Base-by-base conservation (phyloP, 495 filamentous ascomycete species). In the Xylaria scruposa region DNA sequence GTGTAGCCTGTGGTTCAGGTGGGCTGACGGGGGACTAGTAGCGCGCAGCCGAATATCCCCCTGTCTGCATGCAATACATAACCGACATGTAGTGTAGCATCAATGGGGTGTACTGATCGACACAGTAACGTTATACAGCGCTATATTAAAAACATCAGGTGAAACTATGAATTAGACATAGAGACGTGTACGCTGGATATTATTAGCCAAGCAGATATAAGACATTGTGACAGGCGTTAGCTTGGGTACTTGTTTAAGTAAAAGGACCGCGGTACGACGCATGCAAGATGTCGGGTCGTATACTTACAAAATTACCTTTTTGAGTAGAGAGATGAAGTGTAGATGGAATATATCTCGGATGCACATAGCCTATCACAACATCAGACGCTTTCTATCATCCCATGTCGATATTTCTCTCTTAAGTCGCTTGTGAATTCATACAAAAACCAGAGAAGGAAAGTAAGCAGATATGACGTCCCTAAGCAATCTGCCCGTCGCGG, bases 401-500 rank as follows among this genome's bases (percentile, higher is more conserved):
- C n/a, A n/a, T 9, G 26, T 59, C 26, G 15, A 36, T 59, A n/a
- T 59, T 56, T 56, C 13, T 31, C 1, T 38, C 6, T 38, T 38
- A 1, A 42, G 17, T 17, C 19, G 8, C 9, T 21, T 40, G n/a
- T 24, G n/a, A 24, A 62, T 62, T 40, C 60, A 68, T 44, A 56
- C 12, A n/a, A 26, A 42, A 19, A 36, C 7, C 19, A 49, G 9
- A 40, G 24, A 17, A 24, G n/a, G 1, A 21, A 21, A 24, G 8
- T 10, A 31, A 53, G 4, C n/a, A 65, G 63, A 72, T 54, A 78
- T 78, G 76, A 59, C 74, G 10, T 74, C 70, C 38, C 67, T 62
- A 29, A 74, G 60, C 67, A 68, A 63, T 38, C 75, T 82, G 49
- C 79, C 80, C 2, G 36, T 42, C 1, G 78, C 72, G 0, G 79